Evolutionary conservation across 108 stramenopile genomes (phyloP).

Genomic region (Cylindrotheca fusiformis): DNA sequence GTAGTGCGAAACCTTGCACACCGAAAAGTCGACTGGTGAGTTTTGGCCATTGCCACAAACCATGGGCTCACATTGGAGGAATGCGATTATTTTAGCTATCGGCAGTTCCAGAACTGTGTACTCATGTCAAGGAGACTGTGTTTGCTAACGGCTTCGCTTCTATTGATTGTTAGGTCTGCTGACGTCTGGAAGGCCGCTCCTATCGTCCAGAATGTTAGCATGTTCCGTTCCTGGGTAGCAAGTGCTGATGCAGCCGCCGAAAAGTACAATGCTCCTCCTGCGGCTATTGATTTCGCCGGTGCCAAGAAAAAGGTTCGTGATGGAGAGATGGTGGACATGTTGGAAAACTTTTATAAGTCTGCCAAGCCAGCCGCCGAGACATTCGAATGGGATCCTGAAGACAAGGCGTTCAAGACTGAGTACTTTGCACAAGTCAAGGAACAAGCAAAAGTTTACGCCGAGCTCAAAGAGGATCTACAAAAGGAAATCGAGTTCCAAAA

Average conservation of each 20-base stretch:
- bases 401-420: constrained; percentile 61
- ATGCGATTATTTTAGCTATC: too few relatives aligned
- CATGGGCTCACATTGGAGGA: too few relatives aligned
- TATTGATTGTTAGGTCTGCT: constrained; percentile 53
- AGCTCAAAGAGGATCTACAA: constrained; percentile 39
- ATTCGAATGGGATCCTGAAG: constrained; percentile 68
- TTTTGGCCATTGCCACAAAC: too few relatives aligned
- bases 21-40: constrained; percentile 52
- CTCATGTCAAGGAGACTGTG: too few relatives aligned
- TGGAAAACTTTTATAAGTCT: constrained; percentile 71
- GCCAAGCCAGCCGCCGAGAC: constrained; percentile 58
- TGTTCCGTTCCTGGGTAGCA: constrained; percentile 81
- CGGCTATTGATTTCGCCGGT: constrained; percentile 72
- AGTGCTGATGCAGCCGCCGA: constrained; percentile 77
- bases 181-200: constrained; percentile 78
- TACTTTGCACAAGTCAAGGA: constrained; percentile 81
- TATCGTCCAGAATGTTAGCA: constrained; percentile 64
- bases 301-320: constrained; percentile 75
- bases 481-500: constrained; percentile 60
- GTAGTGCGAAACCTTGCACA: constrained; percentile 43
- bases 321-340: constrained; percentile 63
- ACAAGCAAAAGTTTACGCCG: constrained; percentile 34
- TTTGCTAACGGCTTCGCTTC: too few relatives aligned
- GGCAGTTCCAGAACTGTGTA: too few relatives aligned
- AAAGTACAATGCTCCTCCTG: constrained; percentile 77